Base-by-base conservation (phyloP, 1,284 basidiomycete genomes). In the Ustilago tritici region DNA sequence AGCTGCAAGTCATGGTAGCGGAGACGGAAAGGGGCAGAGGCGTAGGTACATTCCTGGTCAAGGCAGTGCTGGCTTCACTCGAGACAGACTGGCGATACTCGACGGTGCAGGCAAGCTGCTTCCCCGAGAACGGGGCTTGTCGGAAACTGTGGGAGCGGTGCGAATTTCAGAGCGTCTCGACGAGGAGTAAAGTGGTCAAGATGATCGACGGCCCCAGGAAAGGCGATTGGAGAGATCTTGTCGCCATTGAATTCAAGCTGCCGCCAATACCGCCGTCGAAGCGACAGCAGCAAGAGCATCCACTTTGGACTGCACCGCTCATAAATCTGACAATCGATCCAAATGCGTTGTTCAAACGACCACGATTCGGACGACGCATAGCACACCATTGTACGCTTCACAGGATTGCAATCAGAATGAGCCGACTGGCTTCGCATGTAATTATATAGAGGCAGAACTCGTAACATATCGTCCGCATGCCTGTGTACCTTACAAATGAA, bases 1-100 rank as follows among this genome's bases (percentile, higher is more conserved):
- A 74, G 47, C 14, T 78, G 1, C 71, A 66, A 43, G 40, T 78
- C 31, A 71, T 67, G 61, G 71, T 78, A 2, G 76, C 71, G 3
- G 64, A 67, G 7, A 49, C 62, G 4, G 71, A 74, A n/a, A 31
- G 76, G 23, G 28, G 31, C 1, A 43, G 36, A 31, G 76, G 76
- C 7, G 56, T 74, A 0, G 76, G 61, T 2, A 28, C n/a, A 1
- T 56, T 69, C n/a, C 52, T 78, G 4, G 43, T 78, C 43, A 56
- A 62, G 1, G 52, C 71, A 1, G 28, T 78, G 3, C 7, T 74
- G 31, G 28, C 65, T 14, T 67, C 67, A 7, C 19, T 77, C 4
- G 17, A 19, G 17, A 40, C 32, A 7, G 70, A 73, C 23, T 38
- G 43, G 3, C 53, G 55, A 15, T 70, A 56, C 36, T 68, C 65